Conservation (phyloP, 31 red algal genomes). For the Odonthalia washingtoniensis region DNA sequence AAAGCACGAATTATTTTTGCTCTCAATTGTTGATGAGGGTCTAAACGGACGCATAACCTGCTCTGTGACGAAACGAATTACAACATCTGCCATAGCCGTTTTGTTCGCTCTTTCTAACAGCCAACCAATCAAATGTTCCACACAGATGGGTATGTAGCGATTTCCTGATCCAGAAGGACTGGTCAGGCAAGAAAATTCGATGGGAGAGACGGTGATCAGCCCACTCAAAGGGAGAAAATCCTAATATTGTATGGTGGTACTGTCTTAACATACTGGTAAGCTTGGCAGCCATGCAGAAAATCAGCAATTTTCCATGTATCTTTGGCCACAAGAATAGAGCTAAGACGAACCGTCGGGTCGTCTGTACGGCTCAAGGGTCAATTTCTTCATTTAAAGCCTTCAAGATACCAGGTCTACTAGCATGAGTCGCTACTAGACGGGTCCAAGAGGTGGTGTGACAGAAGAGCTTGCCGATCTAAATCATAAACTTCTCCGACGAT, state of each 20-base stretch:
- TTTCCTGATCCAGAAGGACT: too few relatives aligned
- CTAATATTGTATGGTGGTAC: not conserved
- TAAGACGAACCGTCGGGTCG: too few relatives aligned
- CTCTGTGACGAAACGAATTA: not conserved
- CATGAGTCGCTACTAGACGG: too few relatives aligned
- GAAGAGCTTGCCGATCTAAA: too few relatives aligned
- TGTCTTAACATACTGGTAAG: not conserved
- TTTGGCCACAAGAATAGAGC: too few relatives aligned
- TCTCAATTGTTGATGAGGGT: not conserved
- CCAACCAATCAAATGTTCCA: constrained; percentile 32
- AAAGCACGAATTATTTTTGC: constrained; percentile 1
- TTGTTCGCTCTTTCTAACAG: not conserved
- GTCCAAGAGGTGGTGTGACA: too few relatives aligned
- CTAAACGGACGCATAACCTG: constrained; percentile 11
- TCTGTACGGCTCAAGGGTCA: too few relatives aligned
- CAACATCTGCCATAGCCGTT: not conserved
- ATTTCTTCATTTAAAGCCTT: too few relatives aligned
- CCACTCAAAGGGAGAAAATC: not conserved
- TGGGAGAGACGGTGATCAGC: not conserved
- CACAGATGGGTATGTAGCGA: constrained; percentile 1
- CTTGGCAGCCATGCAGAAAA: not conserved
- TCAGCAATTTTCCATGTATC: constrained; percentile 5
- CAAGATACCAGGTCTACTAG: too few relatives aligned
- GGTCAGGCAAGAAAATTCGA: not conserved
- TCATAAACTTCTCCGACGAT: not conserved